Evolutionary conservation across 768 basidiomycete genomes (phyloP), one percentile per base, ranked within the genome.

Genomic region (Macrocybe gigantea): DNA sequence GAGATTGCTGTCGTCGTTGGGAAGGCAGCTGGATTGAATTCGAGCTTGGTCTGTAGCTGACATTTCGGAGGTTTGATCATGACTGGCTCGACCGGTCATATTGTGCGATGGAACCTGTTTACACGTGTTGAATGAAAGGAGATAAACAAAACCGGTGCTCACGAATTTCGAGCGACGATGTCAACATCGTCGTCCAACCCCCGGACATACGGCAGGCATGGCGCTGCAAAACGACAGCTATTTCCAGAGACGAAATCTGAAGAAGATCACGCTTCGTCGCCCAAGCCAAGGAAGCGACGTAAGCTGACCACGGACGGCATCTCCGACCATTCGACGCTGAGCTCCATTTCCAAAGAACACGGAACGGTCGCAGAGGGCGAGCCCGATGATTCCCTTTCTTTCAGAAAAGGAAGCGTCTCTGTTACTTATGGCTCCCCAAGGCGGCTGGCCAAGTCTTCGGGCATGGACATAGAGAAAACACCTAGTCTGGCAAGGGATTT

Each of bases 401-500:
- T 29, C 44, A 51, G n/a, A 35, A 12, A 10, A 11, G 33, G 47
- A 8, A 48, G 29, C 34, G 14, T 43, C 22, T 33, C 33, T 9
- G 44, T 39, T 14, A 53, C 53, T 10, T 59, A 59, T 53, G 52
- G 58, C 33, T 56, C 61, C 38, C 55, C 60, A n/a, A 52, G 45
- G 37, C 52, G 49, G 41, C 40, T 49, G 12, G 34, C 51, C 5
- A 44, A 54, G 13, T 49, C 48, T 34, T 22, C 22, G 22, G 22
- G 22, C 22, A 22, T 22, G 22, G 22, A 22, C 22, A 22, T 22
- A 22, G 22, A 22, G 22, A 22, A 22, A 22, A 55, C 60, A 13
- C 53, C 53, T 10, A 66, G 60, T 41, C 44, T 66, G 10, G 65
- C 71, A 4, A 70, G 66, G 41, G 74, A 79, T 52, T 58, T 78